Conservation (phyloP, 1,139 yeast genomes). For the Pichia sp. region DNA sequence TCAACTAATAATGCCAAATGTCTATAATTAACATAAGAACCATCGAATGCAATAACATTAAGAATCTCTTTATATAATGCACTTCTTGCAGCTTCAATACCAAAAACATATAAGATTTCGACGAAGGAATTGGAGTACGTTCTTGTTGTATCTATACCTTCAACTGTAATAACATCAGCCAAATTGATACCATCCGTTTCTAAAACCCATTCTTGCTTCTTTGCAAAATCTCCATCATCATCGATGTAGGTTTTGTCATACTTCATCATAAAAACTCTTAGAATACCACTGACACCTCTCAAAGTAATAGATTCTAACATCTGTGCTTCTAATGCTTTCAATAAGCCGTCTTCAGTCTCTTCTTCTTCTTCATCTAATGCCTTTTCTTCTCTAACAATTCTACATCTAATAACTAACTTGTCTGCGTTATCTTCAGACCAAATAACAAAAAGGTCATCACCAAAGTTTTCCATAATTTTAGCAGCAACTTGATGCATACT, state of each 20-base stretch:
- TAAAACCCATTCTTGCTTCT: slow-evolving; percentile 93
- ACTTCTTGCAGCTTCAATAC: slow-evolving; percentile 97
- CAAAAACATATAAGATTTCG: slow-evolving; percentile 88
- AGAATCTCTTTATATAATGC: slow-evolving; percentile 90
- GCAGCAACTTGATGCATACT: slow-evolving; percentile 99
- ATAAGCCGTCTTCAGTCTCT: slow-evolving; percentile 94
- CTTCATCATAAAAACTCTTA: slow-evolving; percentile 91
- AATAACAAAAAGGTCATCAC: slow-evolving; percentile 90
- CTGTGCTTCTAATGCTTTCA: slow-evolving; percentile 91
- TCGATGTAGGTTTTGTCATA: slow-evolving; percentile 78
- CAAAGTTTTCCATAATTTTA: slow-evolving; percentile 87
- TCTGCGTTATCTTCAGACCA: slow-evolving; percentile 99
- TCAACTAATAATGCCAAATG: slow-evolving; percentile 97
- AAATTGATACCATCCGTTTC: slow-evolving; percentile 98
- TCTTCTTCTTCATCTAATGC: slow-evolving; percentile 88
- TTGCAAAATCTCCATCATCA: slow-evolving; percentile 77
- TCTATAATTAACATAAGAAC: slow-evolving; percentile 97
- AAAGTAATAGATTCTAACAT: slow-evolving; percentile 93
- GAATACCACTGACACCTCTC: slow-evolving; percentile 93
- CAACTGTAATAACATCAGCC: slow-evolving; percentile 91
- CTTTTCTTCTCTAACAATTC: slow-evolving; percentile 96
- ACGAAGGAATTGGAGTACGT: slow-evolving; percentile 95
- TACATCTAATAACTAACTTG: slow-evolving; percentile 92
- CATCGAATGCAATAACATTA: slow-evolving; percentile 97
- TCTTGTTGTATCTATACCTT: slow-evolving; percentile 87